A percentile compares a stretch with the other conserved stretches of the same genome.
phyloP scores from a whole-genome alignment of 805 yeast genomes.

The Hanseniaspora meyeri region DNA sequence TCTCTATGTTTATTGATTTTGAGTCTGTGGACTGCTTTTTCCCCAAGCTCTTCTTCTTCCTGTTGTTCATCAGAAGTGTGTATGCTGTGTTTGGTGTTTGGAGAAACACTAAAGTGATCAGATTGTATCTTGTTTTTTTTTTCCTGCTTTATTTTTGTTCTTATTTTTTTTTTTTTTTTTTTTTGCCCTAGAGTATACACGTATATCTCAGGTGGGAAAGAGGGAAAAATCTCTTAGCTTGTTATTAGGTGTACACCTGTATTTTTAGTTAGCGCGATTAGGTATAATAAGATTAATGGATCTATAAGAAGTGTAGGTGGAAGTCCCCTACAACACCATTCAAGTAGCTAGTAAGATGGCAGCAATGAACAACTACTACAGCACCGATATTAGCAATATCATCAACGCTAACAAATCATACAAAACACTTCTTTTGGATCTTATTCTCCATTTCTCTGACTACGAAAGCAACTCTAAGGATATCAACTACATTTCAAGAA shows the following conservation, averaged over 20 bases:
- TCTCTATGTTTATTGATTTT: neutral
- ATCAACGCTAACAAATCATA: conserved; percentile 2
- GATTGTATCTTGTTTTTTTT: too few relatives aligned
- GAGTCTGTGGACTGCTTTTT: neutral
- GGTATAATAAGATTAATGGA: too few relatives aligned
- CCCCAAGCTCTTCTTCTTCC: neutral
- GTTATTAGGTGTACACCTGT: too few relatives aligned
- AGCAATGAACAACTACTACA: neutral
- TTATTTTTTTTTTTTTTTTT: too few relatives aligned
- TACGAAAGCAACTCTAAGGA: conserved; percentile 3
- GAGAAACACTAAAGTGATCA: too few relatives aligned
- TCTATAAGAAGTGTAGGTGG: too few relatives aligned
- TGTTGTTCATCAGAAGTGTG: neutral
- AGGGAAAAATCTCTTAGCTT: too few relatives aligned
- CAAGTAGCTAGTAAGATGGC: neutral
- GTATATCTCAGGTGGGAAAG: too few relatives aligned
- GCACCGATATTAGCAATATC: neutral
- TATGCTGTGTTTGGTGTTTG: neutral
- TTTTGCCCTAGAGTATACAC: too few relatives aligned
- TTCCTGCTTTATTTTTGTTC: too few relatives aligned
- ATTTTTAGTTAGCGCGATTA: too few relatives aligned
- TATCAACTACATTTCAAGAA: conserved; percentile 7
- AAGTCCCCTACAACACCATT: too few relatives aligned
- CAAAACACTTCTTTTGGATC: conserved; percentile 3
- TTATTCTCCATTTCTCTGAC: conserved; percentile 2